Base-by-base conservation (phyloP, 2,329 filamentous ascomycete genomes). In the Gnomoniopsis sp. region DNA sequence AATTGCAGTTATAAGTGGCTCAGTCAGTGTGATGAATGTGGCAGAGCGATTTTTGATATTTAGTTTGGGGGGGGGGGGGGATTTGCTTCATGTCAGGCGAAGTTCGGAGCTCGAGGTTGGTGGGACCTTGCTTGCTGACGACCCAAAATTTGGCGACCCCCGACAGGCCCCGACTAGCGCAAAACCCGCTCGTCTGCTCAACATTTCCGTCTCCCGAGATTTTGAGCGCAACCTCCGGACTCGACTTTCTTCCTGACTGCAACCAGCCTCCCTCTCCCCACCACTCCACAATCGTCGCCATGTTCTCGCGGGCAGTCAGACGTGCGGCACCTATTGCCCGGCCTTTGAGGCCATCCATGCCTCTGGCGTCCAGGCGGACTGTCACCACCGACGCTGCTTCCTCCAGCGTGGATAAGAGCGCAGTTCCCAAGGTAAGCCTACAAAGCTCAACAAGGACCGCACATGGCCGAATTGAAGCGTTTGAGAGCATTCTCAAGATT, bases 381-480 rank as follows among this genome's bases (percentile, higher is more conserved):
- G 95, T 99, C 71, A 99, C 95, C 68, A 98, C 95, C 67, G 89
- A 98, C 78, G 95, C 95, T 66, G 95, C 95, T 67, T 93, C 90
- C 70, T 88, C 92, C 70, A 91, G 96, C 75, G 88, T 92, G 70
- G 91, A 93, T 75, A 90, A 90, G 81, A 83, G 81, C 71, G 81
- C 86, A 64, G 79, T 83, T 65, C 80, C 81, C 60, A 65, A 79
- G 74, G 77, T 79, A 69, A 69, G 75, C 55, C 50, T 36, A 55
- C 55, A 60, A 51, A 47, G 21, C 47, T 58, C 54, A 60, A 49
- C 44, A 34, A 49, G 41, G 47, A 49, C 50, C 51, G 33, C 17
- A 33, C 22, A 46, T 58, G 6, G 6, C 48, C 34, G 30, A 43
- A 43, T 52, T 22, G 52, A 11, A 55, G 53, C 59, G 4, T 41